Base-by-base conservation (phyloP, 2,329 filamentous ascomycete genomes). In the Venturia effusa region DNA sequence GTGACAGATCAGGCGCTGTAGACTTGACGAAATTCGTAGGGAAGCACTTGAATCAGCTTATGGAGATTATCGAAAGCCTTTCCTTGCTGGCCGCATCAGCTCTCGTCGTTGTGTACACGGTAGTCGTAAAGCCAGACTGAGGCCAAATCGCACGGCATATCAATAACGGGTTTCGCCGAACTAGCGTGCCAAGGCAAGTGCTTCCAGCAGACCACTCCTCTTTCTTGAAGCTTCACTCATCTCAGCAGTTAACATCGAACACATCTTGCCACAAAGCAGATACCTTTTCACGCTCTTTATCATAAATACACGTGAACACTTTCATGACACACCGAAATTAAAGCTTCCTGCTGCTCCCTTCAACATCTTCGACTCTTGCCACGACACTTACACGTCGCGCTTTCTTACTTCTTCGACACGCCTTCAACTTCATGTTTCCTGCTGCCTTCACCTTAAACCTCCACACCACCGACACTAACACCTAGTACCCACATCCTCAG, bases 371-470 rank as follows among this genome's bases (percentile, higher is more conserved):
- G 51, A n/a, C 51, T 34, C 13, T 57, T 30, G 51, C 51, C 51
- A 57, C 51, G 27, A 34, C 51, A 57, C 51, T 51, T 24, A 34
- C 15, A 57, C 15, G 30, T 34, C 51, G 48, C 48, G 51, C 51
- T 32, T 55, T 55, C 51, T 34, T 55, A 34, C 51, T 22, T 34
- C 32, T n/a, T 30, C 48, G 24, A 30, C 51, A 34, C 48, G 48
- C 51, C 45, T 57, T 60, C 59, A 60, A 40, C 59, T 32, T 40
- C 59, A 60, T 60, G 59, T 41, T 60, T 32, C n/a, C 27, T 43
- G 59, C 40, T 19, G 40, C 59, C 40, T 41, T 37, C 34, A 40
- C 37, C 6, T 6, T 40, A 22, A 19, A 34, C 27, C 51, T 57
- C 51, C 51, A 57, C 30, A 39, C 7, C 40, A 41, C 59, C 59